phyloP scores from a whole-genome alignment of 1,139 yeast genomes.

The Taphrina communis region DNA sequence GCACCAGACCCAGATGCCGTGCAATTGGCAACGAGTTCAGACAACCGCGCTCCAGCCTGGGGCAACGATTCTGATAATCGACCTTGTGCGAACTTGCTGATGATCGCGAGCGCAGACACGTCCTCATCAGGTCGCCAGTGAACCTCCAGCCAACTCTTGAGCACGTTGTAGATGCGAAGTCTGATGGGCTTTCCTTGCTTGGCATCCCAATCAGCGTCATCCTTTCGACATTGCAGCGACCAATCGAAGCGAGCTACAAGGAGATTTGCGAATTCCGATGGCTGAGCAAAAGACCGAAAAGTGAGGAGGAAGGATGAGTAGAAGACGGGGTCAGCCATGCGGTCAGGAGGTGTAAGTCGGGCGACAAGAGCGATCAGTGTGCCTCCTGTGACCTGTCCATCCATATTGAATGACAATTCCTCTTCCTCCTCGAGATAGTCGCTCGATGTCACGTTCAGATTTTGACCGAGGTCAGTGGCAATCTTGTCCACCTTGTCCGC shows the following conservation, averaged over 20 bases:
- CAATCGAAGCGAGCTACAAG: conserved; percentile 68
- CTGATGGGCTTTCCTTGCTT: conserved; percentile 60
- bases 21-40: conserved; percentile 30
- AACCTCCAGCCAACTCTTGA: conserved; percentile 72
- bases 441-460: background rate
- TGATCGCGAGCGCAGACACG: conserved; percentile 52
- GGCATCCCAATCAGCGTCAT: conserved; percentile 42
- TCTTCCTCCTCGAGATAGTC: conserved; percentile 8
- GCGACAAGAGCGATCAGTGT: conserved; percentile 79
- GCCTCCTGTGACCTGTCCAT: conserved; percentile 83
- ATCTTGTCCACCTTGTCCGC: background rate
- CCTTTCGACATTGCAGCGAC: conserved; percentile 27
- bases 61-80: conserved; percentile 61
- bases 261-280: conserved; percentile 72
- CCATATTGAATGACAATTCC: conserved; percentile 66
- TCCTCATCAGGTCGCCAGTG: conserved; percentile 73
- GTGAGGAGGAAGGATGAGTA: conserved; percentile 79
- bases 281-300: conserved; percentile 74
- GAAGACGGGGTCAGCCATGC: conserved; percentile 70
- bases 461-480: background rate
- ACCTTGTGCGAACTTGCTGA: conserved; percentile 48
- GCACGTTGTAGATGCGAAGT: conserved; percentile 68
- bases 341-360: conserved; percentile 75
- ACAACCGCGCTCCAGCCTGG: conserved; percentile 60
- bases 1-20: background rate